A percentile compares a stretch with the other conserved stretches of the same genome.
Conservation (phyloP, 2,329 filamentous ascomycete species). For the Penicillium frequentans region DNA sequence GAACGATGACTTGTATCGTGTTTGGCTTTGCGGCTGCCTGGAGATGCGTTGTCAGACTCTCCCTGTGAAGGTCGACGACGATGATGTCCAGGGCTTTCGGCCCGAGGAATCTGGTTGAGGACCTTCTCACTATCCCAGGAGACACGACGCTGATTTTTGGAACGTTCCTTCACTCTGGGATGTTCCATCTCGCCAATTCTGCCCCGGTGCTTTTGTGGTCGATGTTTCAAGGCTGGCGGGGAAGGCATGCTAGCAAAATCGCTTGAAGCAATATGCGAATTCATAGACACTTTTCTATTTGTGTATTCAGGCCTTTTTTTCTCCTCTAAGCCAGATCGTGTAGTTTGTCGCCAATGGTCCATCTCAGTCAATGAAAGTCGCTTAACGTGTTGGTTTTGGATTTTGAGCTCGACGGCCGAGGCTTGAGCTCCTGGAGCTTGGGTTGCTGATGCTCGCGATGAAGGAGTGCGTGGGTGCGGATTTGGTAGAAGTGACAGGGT, state of each 20-base stretch:
- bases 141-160: slow-evolving; percentile 34
- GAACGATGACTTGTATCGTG: slow-evolving; percentile 8
- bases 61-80: slow-evolving; percentile 8
- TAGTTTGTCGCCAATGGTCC: slow-evolving; percentile 37
- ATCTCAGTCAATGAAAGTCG: slow-evolving; percentile 40
- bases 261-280: slow-evolving; percentile 28
- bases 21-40: slow-evolving; percentile 21
- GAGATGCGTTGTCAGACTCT: slow-evolving; percentile 16
- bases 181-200: slow-evolving; percentile 25
- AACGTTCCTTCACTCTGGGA: slow-evolving; percentile 17
- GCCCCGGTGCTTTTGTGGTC: slow-evolving; percentile 40
- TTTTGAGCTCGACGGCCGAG: slow-evolving; percentile 39
- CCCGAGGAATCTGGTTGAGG: slow-evolving; percentile 27
- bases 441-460: slow-evolving; percentile 24
- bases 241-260: slow-evolving; percentile 34
- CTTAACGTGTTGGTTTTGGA: slow-evolving; percentile 41
- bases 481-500: slow-evolving; percentile 6
- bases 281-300: slow-evolving; percentile 32
- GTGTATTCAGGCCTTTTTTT: slow-evolving; percentile 32
- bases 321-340: slow-evolving; percentile 34
- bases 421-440: slow-evolving; percentile 23
- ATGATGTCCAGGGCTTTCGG: slow-evolving; percentile 10
- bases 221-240: slow-evolving; percentile 41
- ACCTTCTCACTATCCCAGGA: slow-evolving; percentile 41
- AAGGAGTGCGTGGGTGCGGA: slow-evolving; percentile 29